Evolutionary conservation across 1,284 basidiomycete genomes (phyloP).

Genomic region (Boletus nobilissimus): DNA sequence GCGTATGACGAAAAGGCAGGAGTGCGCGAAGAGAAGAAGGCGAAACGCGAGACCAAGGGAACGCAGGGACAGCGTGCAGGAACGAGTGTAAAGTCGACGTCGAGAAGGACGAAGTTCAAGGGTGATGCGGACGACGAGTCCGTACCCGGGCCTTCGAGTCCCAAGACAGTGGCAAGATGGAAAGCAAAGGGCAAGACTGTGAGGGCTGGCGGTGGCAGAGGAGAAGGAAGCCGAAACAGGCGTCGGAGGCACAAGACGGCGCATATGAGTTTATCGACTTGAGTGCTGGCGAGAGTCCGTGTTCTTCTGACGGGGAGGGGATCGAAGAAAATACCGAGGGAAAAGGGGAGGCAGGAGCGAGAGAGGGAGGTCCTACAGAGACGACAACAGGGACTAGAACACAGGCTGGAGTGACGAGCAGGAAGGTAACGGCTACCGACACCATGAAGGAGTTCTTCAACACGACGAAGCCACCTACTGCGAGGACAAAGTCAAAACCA

Average conservation of each 20-base stretch:
- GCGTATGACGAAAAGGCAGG: constrained; percentile 65
- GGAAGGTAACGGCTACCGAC: neutral
- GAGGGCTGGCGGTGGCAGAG: constrained; percentile 6
- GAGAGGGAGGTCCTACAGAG: neutral
- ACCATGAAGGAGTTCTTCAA: constrained; percentile 35
- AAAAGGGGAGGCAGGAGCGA: constrained; percentile 23
- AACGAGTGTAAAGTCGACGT: neutral
- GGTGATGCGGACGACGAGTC: neutral
- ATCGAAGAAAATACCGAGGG: constrained; percentile 3
- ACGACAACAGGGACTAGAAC: neutral
- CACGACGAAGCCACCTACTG: constrained; percentile 27
- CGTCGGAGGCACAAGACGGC: constrained; percentile 44
- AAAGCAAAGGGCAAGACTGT: constrained; percentile 23
- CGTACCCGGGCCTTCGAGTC: constrained; percentile 13
- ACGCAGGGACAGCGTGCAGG: constrained; percentile 13
- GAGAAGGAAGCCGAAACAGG: constrained; percentile 39
- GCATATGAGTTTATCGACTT: constrained; percentile 44
- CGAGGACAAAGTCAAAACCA: constrained; percentile 20
- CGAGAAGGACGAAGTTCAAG: constrained; percentile 2
- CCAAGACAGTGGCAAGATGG: constrained; percentile 13
- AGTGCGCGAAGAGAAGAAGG: constrained; percentile 62
- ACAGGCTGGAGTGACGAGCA: neutral
- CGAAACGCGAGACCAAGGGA: constrained; percentile 49
- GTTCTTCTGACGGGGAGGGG: constrained; percentile 32
- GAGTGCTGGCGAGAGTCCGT: constrained; percentile 40